These are phyloP conservation scores for Thinopyrum obtusiflorum DNA, from an alignment of 202 grass and related monocot species.

Conservation along the genomic window DNA sequence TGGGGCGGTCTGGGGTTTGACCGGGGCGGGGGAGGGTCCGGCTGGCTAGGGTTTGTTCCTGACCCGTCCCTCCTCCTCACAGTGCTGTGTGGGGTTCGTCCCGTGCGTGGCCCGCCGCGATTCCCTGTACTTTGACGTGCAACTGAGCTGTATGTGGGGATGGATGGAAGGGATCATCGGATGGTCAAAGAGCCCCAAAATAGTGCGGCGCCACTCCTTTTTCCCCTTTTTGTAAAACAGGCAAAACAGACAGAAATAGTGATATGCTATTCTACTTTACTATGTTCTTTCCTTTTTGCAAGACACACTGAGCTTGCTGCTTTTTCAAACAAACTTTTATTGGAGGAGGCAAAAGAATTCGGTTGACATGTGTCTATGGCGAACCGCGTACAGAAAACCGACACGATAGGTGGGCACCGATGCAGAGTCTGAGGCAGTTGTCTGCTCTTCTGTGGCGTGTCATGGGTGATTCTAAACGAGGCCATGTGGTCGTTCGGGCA, in stretches of 20 bases:
- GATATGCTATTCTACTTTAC: neutral
- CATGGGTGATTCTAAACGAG: too few species aligned
- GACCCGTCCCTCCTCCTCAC: too few species aligned
- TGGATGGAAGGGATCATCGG: slow-evolving; percentile 4
- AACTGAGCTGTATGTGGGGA: neutral
- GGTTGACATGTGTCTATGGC: too few species aligned
- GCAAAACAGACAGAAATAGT: neutral
- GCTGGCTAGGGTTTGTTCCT: slow-evolving; percentile 58
- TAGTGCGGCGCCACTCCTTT: neutral
- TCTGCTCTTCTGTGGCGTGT: too few species aligned
- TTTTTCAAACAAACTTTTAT: neutral
- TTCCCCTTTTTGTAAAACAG: too few species aligned
- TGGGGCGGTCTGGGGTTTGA: slow-evolving; percentile 29
- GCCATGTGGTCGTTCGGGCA: too few species aligned
- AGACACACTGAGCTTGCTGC: neutral
- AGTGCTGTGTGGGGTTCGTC: neutral
- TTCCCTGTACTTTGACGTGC: slow-evolving; percentile 53
- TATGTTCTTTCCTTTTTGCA: neutral
- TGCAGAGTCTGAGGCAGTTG: too few species aligned
- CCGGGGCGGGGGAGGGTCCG: slow-evolving; percentile 34
- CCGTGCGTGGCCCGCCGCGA: slow-evolving; percentile 39
- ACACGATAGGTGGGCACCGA: too few species aligned
- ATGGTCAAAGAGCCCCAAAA: slow-evolving; percentile 43
- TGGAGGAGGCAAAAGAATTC: too few species aligned
- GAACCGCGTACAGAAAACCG: too few species aligned